Conservation (phyloP, 2,329 filamentous ascomycete genomes). For the Colletotrichum tanaceti region DNA sequence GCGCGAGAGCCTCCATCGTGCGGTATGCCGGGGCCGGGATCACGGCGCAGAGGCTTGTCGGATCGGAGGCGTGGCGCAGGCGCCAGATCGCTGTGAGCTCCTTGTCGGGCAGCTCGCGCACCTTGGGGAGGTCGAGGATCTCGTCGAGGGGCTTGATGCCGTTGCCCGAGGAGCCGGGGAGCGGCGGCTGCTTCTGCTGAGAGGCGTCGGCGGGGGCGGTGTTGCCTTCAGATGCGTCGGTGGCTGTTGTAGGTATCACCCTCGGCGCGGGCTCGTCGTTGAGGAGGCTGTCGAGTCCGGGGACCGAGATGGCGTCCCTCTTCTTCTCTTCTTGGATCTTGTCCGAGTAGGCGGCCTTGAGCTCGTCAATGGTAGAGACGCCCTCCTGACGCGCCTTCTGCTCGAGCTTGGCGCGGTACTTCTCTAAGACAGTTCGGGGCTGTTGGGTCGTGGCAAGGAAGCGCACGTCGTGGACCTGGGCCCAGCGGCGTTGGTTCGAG, state of each 20-base stretch:
- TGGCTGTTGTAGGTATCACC: constrained; percentile 31
- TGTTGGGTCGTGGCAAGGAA: constrained; percentile 84
- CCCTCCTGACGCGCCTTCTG: constrained; percentile 82
- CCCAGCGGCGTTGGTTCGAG: constrained; percentile 80
- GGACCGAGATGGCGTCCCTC: constrained; percentile 68
- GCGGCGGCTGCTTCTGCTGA: neutral
- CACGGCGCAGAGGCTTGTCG: constrained; percentile 83
- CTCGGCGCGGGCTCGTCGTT: constrained; percentile 49
- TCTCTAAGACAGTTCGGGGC: constrained; percentile 77
- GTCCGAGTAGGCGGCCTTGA: constrained; percentile 86
- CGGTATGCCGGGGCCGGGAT: constrained; percentile 80
- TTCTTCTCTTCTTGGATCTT: constrained; percentile 80
- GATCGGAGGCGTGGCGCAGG: constrained; percentile 80
- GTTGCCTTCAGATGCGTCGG: neutral
- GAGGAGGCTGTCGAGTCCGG: constrained; percentile 45
- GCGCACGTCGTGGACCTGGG: constrained; percentile 90
- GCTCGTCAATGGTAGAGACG: constrained; percentile 75
- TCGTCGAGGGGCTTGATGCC: constrained; percentile 60
- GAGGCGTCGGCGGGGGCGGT: neutral
- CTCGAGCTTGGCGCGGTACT: constrained; percentile 87
- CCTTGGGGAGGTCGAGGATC: constrained; percentile 83
- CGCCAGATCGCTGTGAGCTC: constrained; percentile 93
- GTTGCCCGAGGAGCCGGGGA: constrained; percentile 45
- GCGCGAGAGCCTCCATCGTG: constrained; percentile 77
- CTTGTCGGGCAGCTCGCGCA: constrained; percentile 75